Percentiles rank a stretch among this genome's conserved stretches.
These are phyloP conservation scores for Botrytis byssoidea DNA, from an alignment of 2,329 filamentous ascomycete species.

Conservation along the genomic window DNA sequence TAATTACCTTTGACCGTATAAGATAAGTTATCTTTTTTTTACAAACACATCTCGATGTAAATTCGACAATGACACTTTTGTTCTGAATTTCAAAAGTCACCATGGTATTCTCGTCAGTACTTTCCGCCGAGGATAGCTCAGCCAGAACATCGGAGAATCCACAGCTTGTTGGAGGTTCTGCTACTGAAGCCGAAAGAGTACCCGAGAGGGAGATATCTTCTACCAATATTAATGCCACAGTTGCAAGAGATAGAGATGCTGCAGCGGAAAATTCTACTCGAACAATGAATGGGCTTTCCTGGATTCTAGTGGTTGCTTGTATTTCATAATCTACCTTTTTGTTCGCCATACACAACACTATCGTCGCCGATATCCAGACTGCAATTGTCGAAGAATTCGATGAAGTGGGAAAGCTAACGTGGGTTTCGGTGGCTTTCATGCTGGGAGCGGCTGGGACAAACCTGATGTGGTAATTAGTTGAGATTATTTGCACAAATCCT, in stretches of 20 bases:
- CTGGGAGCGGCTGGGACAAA: constrained; percentile 35
- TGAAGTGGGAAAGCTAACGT: constrained; percentile 41
- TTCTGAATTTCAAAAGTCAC: not conserved
- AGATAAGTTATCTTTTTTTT: not conserved
- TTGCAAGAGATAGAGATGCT: not conserved
- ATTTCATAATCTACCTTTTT: constrained; percentile 19
- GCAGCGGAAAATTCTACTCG: not conserved
- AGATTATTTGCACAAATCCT: not conserved
- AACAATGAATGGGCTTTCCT: not conserved
- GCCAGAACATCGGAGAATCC: not conserved
- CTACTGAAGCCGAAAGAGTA: not conserved
- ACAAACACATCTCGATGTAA: not conserved
- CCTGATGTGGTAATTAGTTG: not conserved
- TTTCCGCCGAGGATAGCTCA: not conserved
- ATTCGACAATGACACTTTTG: not conserved
- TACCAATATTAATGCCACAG: not conserved
- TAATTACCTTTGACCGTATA: not conserved
- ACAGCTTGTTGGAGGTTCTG: not conserved
- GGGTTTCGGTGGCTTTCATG: constrained; percentile 43
- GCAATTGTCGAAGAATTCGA: constrained; percentile 40
- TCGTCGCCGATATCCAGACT: constrained; percentile 48
- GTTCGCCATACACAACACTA: constrained; percentile 14
- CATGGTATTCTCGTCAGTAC: not conserved
- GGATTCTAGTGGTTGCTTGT: not conserved
- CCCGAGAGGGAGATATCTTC: not conserved